Conservation (phyloP, 805 yeast species). For the Kodamaea kakaduensis region DNA sequence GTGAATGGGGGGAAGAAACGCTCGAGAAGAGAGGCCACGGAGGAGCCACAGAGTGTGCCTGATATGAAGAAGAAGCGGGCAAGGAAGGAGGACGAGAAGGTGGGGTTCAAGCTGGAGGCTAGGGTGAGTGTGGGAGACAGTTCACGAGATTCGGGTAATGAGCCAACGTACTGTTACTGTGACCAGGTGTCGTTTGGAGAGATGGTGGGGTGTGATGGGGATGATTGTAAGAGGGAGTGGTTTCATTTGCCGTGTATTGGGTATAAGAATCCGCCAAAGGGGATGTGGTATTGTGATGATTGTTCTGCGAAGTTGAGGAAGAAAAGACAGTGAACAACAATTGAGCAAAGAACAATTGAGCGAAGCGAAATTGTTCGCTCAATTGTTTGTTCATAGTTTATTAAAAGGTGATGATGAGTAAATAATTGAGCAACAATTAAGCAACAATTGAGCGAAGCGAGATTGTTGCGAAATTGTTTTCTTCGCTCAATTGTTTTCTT, state of each 20-base stretch:
- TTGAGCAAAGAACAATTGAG: too few relatives aligned
- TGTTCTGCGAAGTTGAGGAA: constrained; percentile 35
- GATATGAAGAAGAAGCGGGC: constrained; percentile 17
- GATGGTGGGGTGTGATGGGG: constrained; percentile 99
- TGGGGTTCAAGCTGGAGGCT: constrained; percentile 8
- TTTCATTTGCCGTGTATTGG: constrained; percentile 94
- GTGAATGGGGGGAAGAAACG: constrained; percentile 18
- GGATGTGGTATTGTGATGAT: constrained; percentile 46
- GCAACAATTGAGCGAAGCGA: too few relatives aligned
- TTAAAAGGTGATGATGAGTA: background rate
- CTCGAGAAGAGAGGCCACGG: constrained; percentile 12
- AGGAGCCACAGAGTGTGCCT: constrained; percentile 6
- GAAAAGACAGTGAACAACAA: too few relatives aligned
- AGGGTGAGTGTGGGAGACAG: constrained; percentile 8
- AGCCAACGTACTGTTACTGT: constrained; percentile 93
- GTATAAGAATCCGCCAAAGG: constrained; percentile 74
- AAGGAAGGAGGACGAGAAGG: constrained; percentile 13
- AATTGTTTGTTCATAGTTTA: background rate
- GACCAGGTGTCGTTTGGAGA: constrained; percentile 97
- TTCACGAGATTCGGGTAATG: constrained; percentile 27
- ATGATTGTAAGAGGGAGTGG: constrained; percentile 89
- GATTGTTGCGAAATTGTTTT: too few relatives aligned
- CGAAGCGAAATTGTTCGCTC: too few relatives aligned
- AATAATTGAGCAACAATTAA: too few relatives aligned
- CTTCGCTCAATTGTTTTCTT: too few relatives aligned